Evolutionary conservation across 495 filamentous ascomycete genomes (phyloP), one percentile per base, ranked within the genome.

Genomic region (Penicillium mononematosum): DNA sequence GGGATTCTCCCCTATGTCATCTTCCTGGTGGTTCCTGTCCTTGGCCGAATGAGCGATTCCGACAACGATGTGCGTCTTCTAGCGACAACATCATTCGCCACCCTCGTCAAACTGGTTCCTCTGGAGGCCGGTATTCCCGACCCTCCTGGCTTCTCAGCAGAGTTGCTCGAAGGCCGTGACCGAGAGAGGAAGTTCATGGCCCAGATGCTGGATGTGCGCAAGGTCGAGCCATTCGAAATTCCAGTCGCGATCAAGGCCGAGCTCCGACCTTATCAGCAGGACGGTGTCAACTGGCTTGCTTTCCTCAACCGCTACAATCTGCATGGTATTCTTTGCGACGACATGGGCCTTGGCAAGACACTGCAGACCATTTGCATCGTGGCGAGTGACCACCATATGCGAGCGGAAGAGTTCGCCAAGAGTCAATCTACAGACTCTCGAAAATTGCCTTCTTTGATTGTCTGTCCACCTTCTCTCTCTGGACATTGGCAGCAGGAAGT

Each of bases 401-500:
- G 94, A 45, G 90, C 88, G 7, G 90, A 97, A 65, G 91, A 97
- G 68, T 97, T 85, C 62, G 84, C 83, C 46, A 89, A 85, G 70
- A 94, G 92, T 1, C 79, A 85, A 50, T 80, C 87, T 16, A 78
- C 83, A 9, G 93, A 98, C 65, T 79, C 84, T 29, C 82, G 91
- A 34, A 87, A 84, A 55, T 77, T 97, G 2, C 93, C 95, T 4
- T 96, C 92, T 24, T 80, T 98, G 49, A 97, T 98, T 57, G 85
- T 98, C 51, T 98, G 94, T 66, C 94, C 94, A 12, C 93, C 94
- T 2, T 96, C 95, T 0, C 83, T 98, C n/a, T 97, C 94, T 11
- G 94, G 94, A 8, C 94, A 98, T 72, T 98, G 94, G 94, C 90
- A 96, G 71, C 94, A 98, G 65, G 94, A 98, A 70, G 91, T 98